Conservation (phyloP, 1,139 yeast genomes). For the Candida neerlandica region DNA sequence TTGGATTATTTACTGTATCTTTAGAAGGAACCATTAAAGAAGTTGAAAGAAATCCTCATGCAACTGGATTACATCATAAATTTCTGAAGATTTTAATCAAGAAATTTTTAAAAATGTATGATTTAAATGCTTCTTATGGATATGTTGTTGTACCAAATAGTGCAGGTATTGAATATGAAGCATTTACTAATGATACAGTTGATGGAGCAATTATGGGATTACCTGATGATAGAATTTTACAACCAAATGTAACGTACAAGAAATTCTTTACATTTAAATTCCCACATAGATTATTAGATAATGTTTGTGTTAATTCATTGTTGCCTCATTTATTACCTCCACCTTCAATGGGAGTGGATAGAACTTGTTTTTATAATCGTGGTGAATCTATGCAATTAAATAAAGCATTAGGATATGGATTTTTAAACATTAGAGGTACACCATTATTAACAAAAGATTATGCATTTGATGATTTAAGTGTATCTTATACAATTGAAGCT, state of each 20-base stretch:
- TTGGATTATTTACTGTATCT: constrained; percentile 50
- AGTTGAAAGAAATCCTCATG: constrained; percentile 26
- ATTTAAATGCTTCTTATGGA: constrained; percentile 49
- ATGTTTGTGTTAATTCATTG: constrained; percentile 55
- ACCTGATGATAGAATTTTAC: constrained; percentile 50
- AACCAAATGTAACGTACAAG: constrained; percentile 56
- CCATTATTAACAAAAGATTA: constrained; percentile 47
- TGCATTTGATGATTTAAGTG: constrained; percentile 43
- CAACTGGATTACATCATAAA: constrained; percentile 20
- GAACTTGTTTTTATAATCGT: constrained; percentile 39
- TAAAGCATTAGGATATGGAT: constrained; percentile 50
- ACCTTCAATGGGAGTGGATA: constrained; percentile 65
- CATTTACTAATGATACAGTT: constrained; percentile 40
- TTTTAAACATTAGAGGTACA: constrained; percentile 41
- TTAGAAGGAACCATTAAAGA: constrained; percentile 49
- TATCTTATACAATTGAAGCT: constrained; percentile 48
- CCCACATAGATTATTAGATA: constrained; percentile 60
- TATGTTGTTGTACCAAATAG: constrained; percentile 47
- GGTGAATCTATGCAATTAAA: constrained; percentile 40
- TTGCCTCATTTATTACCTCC: constrained; percentile 61
- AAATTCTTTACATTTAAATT: constrained; percentile 67
- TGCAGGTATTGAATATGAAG: constrained; percentile 53
- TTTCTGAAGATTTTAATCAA: constrained; percentile 40
- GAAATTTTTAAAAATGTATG: constrained; percentile 51
- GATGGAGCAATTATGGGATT: constrained; percentile 59